phyloP scores from a whole-genome alignment of 345 rosid species.

The Sisymbrium irio region DNA sequence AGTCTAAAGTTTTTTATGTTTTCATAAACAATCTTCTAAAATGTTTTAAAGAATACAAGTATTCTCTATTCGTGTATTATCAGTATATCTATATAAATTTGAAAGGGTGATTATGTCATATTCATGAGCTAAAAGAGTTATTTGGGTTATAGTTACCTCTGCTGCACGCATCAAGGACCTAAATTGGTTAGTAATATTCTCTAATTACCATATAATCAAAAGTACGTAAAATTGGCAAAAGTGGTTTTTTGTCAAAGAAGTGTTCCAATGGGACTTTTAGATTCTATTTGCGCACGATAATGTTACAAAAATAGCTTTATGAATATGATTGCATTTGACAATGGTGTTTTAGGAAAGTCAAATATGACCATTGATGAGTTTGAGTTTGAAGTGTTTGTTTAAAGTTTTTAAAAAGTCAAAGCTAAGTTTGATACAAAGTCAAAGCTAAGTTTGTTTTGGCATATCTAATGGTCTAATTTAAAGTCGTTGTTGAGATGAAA shows the following conservation, averaged over 20 bases:
- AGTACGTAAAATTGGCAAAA: background rate
- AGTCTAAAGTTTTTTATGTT: background rate
- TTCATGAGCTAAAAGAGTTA: background rate
- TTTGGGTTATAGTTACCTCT: background rate
- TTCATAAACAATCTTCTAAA: background rate
- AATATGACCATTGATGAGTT: background rate
- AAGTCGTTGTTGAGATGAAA: background rate
- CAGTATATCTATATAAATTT: background rate
- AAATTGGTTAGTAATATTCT: background rate
- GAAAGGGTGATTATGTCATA: background rate
- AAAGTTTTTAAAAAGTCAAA: background rate
- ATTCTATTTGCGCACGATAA: background rate
- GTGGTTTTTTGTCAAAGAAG: background rate
- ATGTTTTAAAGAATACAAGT: background rate
- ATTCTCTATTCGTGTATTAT: background rate
- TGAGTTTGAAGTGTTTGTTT: background rate
- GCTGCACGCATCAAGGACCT: background rate
- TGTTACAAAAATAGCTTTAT: background rate
- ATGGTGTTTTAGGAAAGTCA: background rate
- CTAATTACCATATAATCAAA: background rate
- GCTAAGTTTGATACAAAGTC: background rate
- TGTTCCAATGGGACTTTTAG: background rate
- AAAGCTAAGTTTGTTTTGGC: background rate
- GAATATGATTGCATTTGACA: background rate
- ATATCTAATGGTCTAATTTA: background rate